Conservation (phyloP, 1,284 basidiomycete species). For the Hemileia vastatrix region DNA sequence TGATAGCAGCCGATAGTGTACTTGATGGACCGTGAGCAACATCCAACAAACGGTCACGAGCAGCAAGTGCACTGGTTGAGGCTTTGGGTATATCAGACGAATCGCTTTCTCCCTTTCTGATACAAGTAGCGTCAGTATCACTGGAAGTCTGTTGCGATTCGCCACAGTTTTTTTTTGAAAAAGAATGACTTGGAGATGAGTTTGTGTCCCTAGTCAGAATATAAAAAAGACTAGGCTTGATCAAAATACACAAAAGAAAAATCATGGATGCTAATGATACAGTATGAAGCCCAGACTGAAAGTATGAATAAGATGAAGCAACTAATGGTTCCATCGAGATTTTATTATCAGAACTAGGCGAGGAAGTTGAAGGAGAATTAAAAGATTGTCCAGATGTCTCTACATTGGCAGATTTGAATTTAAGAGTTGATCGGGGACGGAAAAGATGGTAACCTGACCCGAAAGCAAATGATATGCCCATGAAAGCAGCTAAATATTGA, state of each 20-base stretch:
- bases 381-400: background rate
- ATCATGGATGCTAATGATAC: slow-evolving; percentile 19
- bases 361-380: background rate
- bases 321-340: background rate
- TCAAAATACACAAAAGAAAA: slow-evolving; percentile 4
- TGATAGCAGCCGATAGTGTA: no score
- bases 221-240: slow-evolving; percentile 14
- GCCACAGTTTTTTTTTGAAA: no score
- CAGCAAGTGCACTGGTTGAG: no score
- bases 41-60: no score
- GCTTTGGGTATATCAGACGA: no score
- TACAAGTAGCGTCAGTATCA: no score
- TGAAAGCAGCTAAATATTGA: slow-evolving; percentile 13
- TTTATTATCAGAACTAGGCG: background rate
- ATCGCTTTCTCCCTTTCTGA: no score
- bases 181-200: background rate
- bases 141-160: no score
- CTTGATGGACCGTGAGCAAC: no score
- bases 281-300: slow-evolving; percentile 9
- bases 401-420: background rate
- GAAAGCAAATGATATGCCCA: slow-evolving; percentile 19
- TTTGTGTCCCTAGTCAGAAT: background rate
- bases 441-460: slow-evolving; percentile 18
- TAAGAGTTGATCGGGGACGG: background rate
- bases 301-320: background rate